A percentile compares a stretch with the other conserved stretches of the same genome.
These are phyloP conservation scores for Aspergillus kassunensis DNA, from an alignment of 495 filamentous ascomycete genomes.

Conservation along the genomic window DNA sequence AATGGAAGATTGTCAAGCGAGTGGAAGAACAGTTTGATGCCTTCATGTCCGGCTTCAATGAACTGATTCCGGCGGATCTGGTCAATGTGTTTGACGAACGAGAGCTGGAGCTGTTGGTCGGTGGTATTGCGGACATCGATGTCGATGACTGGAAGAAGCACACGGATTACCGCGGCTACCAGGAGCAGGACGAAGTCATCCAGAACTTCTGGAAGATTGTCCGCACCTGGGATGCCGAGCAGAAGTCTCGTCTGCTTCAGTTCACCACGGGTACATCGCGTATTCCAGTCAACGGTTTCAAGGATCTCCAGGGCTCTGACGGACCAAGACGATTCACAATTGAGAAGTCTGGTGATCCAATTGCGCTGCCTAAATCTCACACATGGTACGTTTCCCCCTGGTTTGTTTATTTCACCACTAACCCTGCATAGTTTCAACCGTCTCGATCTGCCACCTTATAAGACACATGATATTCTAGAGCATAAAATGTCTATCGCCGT, in stretches of 20 bases:
- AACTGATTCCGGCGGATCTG: constrained; percentile 92
- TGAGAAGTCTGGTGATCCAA: constrained; percentile 89
- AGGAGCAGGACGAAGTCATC: constrained; percentile 93
- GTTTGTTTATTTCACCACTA: constrained; percentile 9
- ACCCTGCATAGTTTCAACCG: constrained; percentile 77
- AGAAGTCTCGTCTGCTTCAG: constrained; percentile 93
- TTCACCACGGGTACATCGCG: constrained; percentile 97
- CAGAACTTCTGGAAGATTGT: constrained; percentile 99
- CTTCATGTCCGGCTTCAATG: constrained; percentile 95
- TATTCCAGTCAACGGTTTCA: constrained; percentile 99
- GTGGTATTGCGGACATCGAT: constrained; percentile 98
- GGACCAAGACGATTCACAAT: constrained; percentile 95
- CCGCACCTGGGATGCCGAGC: constrained; percentile 94
- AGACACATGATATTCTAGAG: constrained; percentile 76
- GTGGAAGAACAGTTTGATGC: constrained; percentile 97
- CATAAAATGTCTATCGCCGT: constrained; percentile 92
- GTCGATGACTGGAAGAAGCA: constrained; percentile 99
- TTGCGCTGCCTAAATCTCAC: constrained; percentile 90
- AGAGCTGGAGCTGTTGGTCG: constrained; percentile 93
- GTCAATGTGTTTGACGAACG: constrained; percentile 99
- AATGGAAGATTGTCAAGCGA: constrained; percentile 98
- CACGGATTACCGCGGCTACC: constrained; percentile 99
- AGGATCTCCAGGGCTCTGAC: constrained; percentile 97
- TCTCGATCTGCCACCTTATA: constrained; percentile 92
- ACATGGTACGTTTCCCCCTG: constrained; percentile 71